These are phyloP conservation scores for Penicillium bialowiezense DNA, from an alignment of 495 filamentous ascomycete species.

Conservation along the genomic window DNA sequence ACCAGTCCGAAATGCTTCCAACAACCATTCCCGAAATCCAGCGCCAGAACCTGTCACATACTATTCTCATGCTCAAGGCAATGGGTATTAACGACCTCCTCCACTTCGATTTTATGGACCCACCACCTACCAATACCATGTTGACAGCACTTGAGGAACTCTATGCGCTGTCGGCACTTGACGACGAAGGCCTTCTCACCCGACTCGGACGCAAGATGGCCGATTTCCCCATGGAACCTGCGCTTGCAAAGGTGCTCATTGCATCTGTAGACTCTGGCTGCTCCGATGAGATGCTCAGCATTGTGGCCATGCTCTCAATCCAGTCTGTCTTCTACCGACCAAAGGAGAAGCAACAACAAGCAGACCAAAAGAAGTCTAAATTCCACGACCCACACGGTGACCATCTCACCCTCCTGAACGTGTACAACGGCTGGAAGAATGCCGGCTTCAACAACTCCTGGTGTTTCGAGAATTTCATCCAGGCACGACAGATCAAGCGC, in stretches of 20 bases:
- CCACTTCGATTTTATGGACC: slow-evolving; percentile 99
- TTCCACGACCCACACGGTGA: slow-evolving; percentile 96
- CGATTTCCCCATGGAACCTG: slow-evolving; percentile 92
- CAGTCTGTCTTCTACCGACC: slow-evolving; percentile 88
- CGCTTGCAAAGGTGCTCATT: slow-evolving; percentile 86
- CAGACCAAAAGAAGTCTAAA: slow-evolving; percentile 95
- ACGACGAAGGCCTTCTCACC: slow-evolving; percentile 94
- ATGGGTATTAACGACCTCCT: slow-evolving; percentile 99
- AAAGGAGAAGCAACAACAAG: slow-evolving; percentile 93
- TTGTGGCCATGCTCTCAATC: slow-evolving; percentile 91
- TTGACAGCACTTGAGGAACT: slow-evolving; percentile 93
- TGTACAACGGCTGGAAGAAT: slow-evolving; percentile 92
- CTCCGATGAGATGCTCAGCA: slow-evolving; percentile 88
- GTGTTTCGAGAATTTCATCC: slow-evolving; percentile 98
- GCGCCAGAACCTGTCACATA: slow-evolving; percentile 87
- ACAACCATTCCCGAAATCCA: slow-evolving; percentile 97
- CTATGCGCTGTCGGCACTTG: slow-evolving; percentile 86
- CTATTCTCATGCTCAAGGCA: slow-evolving; percentile 97
- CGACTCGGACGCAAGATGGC: slow-evolving; percentile 95
- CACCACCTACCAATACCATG: slow-evolving; percentile 96
- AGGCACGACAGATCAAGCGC: slow-evolving; percentile 79
- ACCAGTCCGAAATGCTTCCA: slow-evolving; percentile 95
- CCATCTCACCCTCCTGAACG: slow-evolving; percentile 90
- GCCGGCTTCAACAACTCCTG: slow-evolving; percentile 79
- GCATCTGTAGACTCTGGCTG: slow-evolving; percentile 82